Conservation (phyloP, 2,329 filamentous ascomycete genomes). For the Fusarium sublunatum region DNA sequence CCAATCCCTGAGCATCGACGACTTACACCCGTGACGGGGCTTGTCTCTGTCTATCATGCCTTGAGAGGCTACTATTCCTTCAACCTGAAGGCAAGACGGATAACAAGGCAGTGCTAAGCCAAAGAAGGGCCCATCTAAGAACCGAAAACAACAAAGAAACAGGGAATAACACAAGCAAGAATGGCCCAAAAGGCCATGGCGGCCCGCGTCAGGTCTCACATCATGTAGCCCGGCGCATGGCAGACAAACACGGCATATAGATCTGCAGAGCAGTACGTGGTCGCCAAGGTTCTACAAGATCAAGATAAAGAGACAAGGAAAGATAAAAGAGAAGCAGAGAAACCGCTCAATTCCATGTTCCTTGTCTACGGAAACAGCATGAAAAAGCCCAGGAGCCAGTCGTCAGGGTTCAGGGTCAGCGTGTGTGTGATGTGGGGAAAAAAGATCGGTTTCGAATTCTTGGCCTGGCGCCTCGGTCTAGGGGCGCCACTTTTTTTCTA, state of each 20-base stretch:
- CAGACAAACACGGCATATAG: conserved; percentile 34
- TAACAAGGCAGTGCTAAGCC: not conserved
- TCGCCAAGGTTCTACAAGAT: conserved; percentile 1
- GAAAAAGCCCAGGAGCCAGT: not conserved
- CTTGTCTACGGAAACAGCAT: conserved; percentile 15
- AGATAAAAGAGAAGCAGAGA: not conserved
- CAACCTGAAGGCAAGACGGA: conserved; percentile 8
- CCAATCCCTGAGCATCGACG: conserved; percentile 32
- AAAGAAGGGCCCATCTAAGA: not conserved
- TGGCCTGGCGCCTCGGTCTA: conserved; percentile 19
- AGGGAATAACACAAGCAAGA: conserved; percentile 10
- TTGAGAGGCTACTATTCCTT: conserved; percentile 19
- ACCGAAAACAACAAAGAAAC: conserved; percentile 3
- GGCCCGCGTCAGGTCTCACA: conserved; percentile 36
- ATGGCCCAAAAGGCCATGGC: conserved; percentile 9
- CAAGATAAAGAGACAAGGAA: not conserved
- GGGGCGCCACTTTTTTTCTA: conserved; percentile 25
- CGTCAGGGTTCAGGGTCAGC: not conserved
- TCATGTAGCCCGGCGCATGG: conserved; percentile 31
- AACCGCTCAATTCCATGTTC: not conserved
- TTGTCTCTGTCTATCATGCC: not conserved
- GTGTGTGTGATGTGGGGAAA: conserved; percentile 26
- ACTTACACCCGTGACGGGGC: conserved; percentile 32
- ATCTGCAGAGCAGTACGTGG: conserved; percentile 12
- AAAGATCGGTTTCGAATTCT: conserved; percentile 37